Conservation (phyloP, 2,329 filamentous ascomycete genomes). For the Clarireedia sp. region DNA sequence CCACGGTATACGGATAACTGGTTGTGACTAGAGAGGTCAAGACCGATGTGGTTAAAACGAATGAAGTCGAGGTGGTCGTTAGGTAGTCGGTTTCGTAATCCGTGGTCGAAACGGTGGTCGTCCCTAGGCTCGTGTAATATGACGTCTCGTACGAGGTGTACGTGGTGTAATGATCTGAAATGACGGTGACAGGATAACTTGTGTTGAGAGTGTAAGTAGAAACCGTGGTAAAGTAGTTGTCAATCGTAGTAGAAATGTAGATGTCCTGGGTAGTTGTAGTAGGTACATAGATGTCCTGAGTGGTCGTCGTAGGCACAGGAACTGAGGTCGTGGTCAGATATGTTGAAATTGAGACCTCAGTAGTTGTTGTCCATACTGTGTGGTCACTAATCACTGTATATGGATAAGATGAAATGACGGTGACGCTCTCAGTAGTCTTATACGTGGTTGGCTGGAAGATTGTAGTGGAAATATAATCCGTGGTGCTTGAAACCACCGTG, state of each 20-base stretch:
- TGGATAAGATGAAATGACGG: slow-evolving; percentile 3
- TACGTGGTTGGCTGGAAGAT: slow-evolving; percentile 1
- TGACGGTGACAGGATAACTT: not conserved
- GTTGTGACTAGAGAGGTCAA: not conserved
- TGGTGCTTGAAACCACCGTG: not conserved
- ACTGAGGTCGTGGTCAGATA: slow-evolving; percentile 1
- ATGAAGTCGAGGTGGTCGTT: not conserved
- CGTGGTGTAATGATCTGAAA: not conserved
- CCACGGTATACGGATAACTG: not conserved
- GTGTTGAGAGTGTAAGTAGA: not conserved
- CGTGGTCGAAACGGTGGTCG: too few relatives aligned
- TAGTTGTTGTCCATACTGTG: slow-evolving; percentile 1
- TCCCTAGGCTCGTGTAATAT: too few relatives aligned
- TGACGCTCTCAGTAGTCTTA: not conserved
- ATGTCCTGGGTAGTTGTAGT: not conserved
- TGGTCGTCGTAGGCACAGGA: not conserved
- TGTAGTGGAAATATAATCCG: slow-evolving; percentile 1
- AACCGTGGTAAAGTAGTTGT: not conserved
- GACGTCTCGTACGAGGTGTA: too few relatives aligned
- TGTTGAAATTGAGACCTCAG: not conserved
- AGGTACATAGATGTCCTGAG: not conserved
- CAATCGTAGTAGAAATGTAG: not conserved
- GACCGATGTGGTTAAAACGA: not conserved
- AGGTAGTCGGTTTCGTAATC: too few relatives aligned
- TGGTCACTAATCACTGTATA: slow-evolving; percentile 8